Evolutionary conservation across 148 eudicot genomes (phyloP).

Genomic region (Pharnaceum exiguum): DNA sequence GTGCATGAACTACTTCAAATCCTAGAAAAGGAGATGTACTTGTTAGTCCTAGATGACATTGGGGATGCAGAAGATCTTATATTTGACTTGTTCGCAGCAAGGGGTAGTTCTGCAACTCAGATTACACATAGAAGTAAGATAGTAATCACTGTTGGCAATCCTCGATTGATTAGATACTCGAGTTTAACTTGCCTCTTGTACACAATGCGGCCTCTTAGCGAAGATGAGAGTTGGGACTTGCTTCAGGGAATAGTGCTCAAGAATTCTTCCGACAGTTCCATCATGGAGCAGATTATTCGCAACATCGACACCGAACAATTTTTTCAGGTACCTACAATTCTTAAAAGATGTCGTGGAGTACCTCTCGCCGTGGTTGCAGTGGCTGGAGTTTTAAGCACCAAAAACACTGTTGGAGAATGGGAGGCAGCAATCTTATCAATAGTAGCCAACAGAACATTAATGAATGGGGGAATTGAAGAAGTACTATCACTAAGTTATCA

Average conservation of each 20-base stretch:
- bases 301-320: constrained; percentile 1
- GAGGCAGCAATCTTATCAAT: constrained; percentile 1
- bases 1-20: background rate
- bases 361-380: constrained; percentile 23
- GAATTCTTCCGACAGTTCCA: constrained; percentile 2
- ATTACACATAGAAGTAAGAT: constrained; percentile 6
- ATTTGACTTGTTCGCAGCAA: constrained; percentile 9
- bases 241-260: constrained; percentile 8
- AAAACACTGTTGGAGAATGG: constrained; percentile 23
- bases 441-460: constrained; percentile 6
- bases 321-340: background rate
- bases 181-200: constrained; percentile 3
- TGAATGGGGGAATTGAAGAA: constrained; percentile 6
- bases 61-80: constrained; percentile 18
- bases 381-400: constrained; percentile 21
- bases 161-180: constrained; percentile 3
- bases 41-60: constrained; percentile 12
- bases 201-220: constrained; percentile 6
- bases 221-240: constrained; percentile 16
- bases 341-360: constrained; percentile 10
- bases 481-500: constrained; percentile 14
- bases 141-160: constrained; percentile 12
- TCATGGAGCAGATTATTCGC: constrained; percentile 4
- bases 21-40: constrained; percentile 4
- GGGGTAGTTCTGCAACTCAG: constrained; percentile 2